Conservation (phyloP, 1,284 basidiomycete genomes). For the Papiliotrema nemorosa region DNA sequence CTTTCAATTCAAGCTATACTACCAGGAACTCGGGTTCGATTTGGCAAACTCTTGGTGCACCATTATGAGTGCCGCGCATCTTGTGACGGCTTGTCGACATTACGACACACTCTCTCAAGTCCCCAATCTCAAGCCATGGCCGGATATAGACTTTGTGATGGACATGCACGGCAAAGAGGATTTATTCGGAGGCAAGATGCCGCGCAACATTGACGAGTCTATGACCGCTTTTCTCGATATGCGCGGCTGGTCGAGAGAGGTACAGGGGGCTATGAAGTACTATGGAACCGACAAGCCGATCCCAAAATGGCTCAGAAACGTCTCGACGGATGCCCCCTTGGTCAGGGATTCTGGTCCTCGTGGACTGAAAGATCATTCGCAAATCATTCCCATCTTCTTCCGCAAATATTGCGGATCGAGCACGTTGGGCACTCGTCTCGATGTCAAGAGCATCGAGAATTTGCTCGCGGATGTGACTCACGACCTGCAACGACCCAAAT, state of each 20-base stretch:
- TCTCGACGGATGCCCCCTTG: neutral
- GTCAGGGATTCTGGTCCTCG: neutral
- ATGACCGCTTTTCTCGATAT: slow-evolving; percentile 5
- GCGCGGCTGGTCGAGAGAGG: slow-evolving; percentile 10
- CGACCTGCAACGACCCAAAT: neutral
- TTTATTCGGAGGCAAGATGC: slow-evolving; percentile 14
- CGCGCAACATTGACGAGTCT: slow-evolving; percentile 11
- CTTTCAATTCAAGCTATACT: slow-evolving; percentile 11
- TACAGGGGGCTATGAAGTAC: neutral
- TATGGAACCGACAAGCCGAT: neutral
- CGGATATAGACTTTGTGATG: slow-evolving; percentile 14
- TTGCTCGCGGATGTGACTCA: slow-evolving; percentile 6
- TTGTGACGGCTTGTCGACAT: slow-evolving; percentile 7
- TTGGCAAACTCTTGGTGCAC: slow-evolving; percentile 10
- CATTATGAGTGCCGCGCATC: slow-evolving; percentile 13
- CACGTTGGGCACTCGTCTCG: neutral
- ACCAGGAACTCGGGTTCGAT: slow-evolving; percentile 10
- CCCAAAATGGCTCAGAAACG: neutral
- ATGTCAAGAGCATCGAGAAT: slow-evolving; percentile 5
- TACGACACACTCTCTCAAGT: neutral
- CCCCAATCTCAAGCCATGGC: slow-evolving; percentile 7
- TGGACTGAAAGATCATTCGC: slow-evolving; percentile 9
- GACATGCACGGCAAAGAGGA: slow-evolving; percentile 15
- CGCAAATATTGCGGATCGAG: slow-evolving; percentile 1
- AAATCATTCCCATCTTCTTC: slow-evolving; percentile 13